Percentiles rank a stretch among this genome's conserved stretches.
Conservation (phyloP, 257 asterid genomes). For the Plantago ovata region DNA sequence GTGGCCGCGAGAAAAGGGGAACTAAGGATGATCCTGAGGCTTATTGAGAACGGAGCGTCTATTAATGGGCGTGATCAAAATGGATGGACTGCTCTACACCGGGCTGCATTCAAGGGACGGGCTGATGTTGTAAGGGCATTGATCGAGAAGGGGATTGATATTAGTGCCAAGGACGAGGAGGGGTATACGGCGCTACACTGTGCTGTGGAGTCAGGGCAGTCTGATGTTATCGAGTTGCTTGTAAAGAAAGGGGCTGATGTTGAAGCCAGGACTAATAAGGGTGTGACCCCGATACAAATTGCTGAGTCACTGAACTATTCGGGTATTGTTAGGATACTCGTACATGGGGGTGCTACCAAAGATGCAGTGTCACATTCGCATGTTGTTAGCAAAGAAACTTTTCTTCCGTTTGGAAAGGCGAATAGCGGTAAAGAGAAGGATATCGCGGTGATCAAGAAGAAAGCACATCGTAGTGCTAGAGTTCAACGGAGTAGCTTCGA, state of each 20-base stretch:
- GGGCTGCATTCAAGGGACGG: conserved; percentile 68
- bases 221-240: conserved; percentile 56
- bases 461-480: conserved; percentile 30
- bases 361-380: conserved; percentile 29
- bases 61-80: conserved; percentile 66
- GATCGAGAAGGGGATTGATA: conserved; percentile 53
- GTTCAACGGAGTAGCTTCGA: conserved; percentile 45
- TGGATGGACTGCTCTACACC: conserved; percentile 73
- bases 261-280: conserved; percentile 57
- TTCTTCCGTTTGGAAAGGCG: conserved; percentile 19
- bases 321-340: conserved; percentile 56
- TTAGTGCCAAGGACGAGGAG: conserved; percentile 54
- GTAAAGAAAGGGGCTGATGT: conserved; percentile 69
- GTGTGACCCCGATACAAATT: conserved; percentile 50
- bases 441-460: conserved; percentile 32
- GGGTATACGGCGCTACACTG: conserved; percentile 76
- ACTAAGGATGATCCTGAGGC: conserved; percentile 48
- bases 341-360: conserved; percentile 42
- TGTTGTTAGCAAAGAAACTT: conserved; percentile 15
- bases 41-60: conserved; percentile 57
- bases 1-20: conserved; percentile 66
- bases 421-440: conserved; percentile 31
- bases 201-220: conserved; percentile 67
- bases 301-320: conserved; percentile 53
- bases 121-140: conserved; percentile 44